Evolutionary conservation across 1,284 basidiomycete genomes (phyloP).

Genomic region (Tremellales sp.): DNA sequence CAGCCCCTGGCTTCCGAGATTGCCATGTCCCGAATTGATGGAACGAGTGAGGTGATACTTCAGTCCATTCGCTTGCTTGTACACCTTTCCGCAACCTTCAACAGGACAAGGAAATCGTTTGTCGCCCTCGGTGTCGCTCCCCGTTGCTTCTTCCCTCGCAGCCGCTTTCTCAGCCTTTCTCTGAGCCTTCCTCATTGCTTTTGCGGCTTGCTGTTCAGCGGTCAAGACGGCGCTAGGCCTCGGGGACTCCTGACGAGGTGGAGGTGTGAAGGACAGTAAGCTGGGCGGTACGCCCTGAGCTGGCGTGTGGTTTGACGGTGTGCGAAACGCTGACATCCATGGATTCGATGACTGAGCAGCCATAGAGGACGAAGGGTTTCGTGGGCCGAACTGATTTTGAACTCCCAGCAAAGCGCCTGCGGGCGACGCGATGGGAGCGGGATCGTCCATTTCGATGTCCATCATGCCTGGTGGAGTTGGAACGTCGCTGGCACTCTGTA

Average conservation of each 20-base stretch:
- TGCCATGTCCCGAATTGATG: conserved; percentile 46
- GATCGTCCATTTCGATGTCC: conserved; percentile 50
- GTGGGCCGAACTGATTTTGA: conserved; percentile 1
- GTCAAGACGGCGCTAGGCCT: conserved; percentile 10
- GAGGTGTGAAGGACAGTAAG: conserved; percentile 40
- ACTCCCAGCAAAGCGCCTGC: not conserved
- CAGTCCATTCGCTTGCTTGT: conserved; percentile 54
- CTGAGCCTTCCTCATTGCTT: conserved; percentile 35
- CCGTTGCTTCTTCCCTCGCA: conserved; percentile 31
- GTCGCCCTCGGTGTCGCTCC: conserved; percentile 41
- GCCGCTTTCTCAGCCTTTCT: conserved; percentile 38
- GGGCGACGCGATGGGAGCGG: conserved; percentile 13
- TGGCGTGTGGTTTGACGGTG: conserved; percentile 12
- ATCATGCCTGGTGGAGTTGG: conserved; percentile 50
- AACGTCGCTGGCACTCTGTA: conserved; percentile 29
- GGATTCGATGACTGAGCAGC: conserved; percentile 15
- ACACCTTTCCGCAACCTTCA: conserved; percentile 58
- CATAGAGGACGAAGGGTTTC: conserved; percentile 2
- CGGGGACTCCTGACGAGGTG: conserved; percentile 7
- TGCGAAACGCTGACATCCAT: conserved; percentile 36
- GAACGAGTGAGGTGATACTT: conserved; percentile 48
- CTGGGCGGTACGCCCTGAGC: conserved; percentile 44
- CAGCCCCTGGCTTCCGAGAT: conserved; percentile 40
- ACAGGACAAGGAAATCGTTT: conserved; percentile 58
- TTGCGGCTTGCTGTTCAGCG: conserved; percentile 35